These are phyloP conservation scores for Tetrahymena elliotti DNA, from an alignment of 73 alveolate genomes.

Conservation along the genomic window DNA sequence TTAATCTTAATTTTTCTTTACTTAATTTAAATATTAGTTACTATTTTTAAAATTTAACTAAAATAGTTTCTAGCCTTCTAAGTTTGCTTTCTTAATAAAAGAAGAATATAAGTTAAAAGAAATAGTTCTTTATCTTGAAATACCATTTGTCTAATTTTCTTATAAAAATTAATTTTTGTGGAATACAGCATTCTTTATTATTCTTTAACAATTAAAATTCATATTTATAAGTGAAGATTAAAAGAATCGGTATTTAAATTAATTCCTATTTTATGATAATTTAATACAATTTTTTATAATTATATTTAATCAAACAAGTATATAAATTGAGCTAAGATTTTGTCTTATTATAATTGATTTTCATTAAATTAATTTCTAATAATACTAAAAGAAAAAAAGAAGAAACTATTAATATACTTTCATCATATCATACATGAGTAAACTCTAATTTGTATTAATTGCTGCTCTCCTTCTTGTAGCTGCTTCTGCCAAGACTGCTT, in stretches of 20 bases:
- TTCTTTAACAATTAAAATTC: neutral
- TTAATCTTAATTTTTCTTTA: neutral
- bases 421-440: neutral
- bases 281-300: neutral
- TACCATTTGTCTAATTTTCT: neutral
- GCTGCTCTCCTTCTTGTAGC: neutral
- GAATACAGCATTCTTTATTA: neutral
- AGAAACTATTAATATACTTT: neutral
- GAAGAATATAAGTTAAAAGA: neutral
- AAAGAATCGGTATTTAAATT: neutral
- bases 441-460: neutral
- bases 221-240: neutral
- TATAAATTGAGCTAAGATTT: neutral
- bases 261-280: neutral
- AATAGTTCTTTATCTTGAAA: neutral
- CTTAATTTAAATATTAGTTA: neutral
- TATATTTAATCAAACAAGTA: neutral
- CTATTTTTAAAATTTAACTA: neutral
- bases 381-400: neutral
- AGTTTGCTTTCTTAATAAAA: neutral
- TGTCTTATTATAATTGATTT: neutral
- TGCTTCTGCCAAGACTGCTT: slow-evolving; percentile 18
- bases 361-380: neutral
- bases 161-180: neutral
- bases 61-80: neutral